Evolutionary conservation across 768 basidiomycete species (phyloP), one percentile per base, ranked within the genome.

Genomic region (Mrakia frigida): DNA sequence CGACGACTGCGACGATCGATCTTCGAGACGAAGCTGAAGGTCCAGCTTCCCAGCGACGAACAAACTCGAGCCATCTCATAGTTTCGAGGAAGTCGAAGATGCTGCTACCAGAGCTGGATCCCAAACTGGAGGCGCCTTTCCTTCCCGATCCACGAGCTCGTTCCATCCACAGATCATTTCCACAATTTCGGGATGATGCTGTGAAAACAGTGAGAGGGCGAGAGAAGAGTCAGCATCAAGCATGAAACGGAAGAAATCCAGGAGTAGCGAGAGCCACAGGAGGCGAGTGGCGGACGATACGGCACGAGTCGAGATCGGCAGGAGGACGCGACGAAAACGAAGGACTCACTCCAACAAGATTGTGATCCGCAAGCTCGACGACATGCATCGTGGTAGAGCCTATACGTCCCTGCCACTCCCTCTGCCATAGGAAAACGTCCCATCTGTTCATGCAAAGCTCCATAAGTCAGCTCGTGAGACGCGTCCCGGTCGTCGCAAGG

Each of bases 321-420:
- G 43, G 43, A 13, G 11, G 43, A 14, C 6, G 16, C 10, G 43
- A 43, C 10, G 43, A 50, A 21, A 37, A 50, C 65, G 13, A 23
- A 39, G 59, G 10, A 74, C 86, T 60, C 76, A 87, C 87, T 33
- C 89, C 88, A 33, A 88, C 88, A 80, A 89, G 90, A 82, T 92
- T 93, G 81, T 93, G 92, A 83, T 92, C 91, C 11, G 89, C 90
- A 61, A 86, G 87, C 81, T 93, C 92, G 53, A 92, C 83, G 35
- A 90, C 84, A 80, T 89, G 87, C 35, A 93, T 84, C 25, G 85
- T 89, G 81, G 92, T 90, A 10, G 90, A 91, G 67, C 91, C 92
- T 31, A 89, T 1, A 16, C 70, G 87, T 21, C 80, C 79, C 74
- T 90, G 86, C 43, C 82, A 85, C 1, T 87, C 88, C 23, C 87